Conservation (phyloP, 1,284 basidiomycete species). For the Irpex rosettiformis region DNA sequence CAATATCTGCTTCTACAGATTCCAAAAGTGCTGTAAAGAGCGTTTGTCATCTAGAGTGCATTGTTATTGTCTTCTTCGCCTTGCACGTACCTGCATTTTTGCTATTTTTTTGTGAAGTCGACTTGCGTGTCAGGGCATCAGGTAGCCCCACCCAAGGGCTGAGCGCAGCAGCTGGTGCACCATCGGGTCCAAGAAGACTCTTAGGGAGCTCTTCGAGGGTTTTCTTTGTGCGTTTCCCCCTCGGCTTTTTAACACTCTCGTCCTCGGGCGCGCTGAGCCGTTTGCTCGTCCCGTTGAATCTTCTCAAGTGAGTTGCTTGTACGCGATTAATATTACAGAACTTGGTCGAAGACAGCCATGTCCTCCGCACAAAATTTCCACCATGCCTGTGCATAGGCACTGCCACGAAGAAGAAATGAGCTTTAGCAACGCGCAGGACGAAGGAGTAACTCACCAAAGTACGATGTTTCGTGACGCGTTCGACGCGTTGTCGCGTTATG, state of each 20-base stretch:
- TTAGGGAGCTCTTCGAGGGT: constrained; percentile 55
- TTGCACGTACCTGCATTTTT: not conserved
- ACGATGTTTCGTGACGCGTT: constrained; percentile 1
- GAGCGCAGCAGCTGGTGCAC: constrained; percentile 28
- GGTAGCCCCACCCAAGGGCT: constrained; percentile 22
- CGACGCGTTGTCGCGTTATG: not conserved
- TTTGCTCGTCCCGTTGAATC: not conserved
- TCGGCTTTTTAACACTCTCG: not conserved
- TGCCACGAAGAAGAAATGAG: not conserved
- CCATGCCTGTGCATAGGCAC: not conserved
- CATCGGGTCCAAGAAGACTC: constrained; percentile 37
- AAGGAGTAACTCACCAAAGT: not conserved
- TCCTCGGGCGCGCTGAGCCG: not conserved
- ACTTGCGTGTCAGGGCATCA: not conserved
- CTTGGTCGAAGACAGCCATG: not conserved
- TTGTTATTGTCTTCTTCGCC: not conserved
- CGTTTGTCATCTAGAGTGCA: no score
- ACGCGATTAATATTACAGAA: not conserved
- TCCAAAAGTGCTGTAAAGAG: no score
- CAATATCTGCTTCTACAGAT: no score
- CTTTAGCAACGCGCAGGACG: not conserved
- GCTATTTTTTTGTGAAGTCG: not conserved
- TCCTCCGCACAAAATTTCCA: not conserved
- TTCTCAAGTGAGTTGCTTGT: not conserved
- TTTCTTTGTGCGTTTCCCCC: constrained; percentile 40